phyloP scores from a whole-genome alignment of 768 basidiomycete species.

The Guyanaporus albipodus region DNA sequence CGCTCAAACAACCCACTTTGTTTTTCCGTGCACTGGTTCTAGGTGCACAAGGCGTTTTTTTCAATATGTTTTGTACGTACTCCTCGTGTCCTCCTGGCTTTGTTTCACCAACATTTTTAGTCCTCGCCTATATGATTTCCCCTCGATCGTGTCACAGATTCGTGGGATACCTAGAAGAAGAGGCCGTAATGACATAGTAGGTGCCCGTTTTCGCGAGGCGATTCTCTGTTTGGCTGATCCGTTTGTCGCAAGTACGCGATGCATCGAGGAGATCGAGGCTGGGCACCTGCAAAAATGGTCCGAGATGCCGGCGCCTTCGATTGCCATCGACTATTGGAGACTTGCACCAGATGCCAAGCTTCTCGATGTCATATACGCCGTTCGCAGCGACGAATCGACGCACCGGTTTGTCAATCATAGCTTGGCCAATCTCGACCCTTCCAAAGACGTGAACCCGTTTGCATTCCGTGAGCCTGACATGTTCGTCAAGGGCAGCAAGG shows the following conservation, averaged over 20 bases:
- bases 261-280: conserved; percentile 78
- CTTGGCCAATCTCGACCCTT: conserved; percentile 76
- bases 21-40: conserved; percentile 82
- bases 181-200: conserved; percentile 90
- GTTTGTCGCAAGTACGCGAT: conserved; percentile 54
- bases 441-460: conserved; percentile 85
- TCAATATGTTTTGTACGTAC: conserved; percentile 78
- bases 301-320: conserved; percentile 71
- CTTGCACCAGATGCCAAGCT: conserved; percentile 68
- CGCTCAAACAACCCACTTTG: conserved; percentile 72
- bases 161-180: conserved; percentile 90
- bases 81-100: conserved; percentile 10
- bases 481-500: conserved; percentile 69
- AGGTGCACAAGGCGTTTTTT: conserved; percentile 89
- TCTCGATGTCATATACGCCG: conserved; percentile 86
- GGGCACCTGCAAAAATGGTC: conserved; percentile 82
- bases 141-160: conserved; percentile 83
- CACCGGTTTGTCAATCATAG: conserved; percentile 97
- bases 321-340: conserved; percentile 96
- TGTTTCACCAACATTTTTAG: conserved; percentile 35
- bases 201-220: conserved; percentile 28
- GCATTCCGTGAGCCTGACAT: conserved; percentile 87
- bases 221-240: conserved; percentile 17
- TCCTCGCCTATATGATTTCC: conserved; percentile 74
- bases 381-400: conserved; percentile 89